Base-by-base conservation (phyloP, 768 basidiomycete genomes). In the Coprinellus aureogranulatus region DNA sequence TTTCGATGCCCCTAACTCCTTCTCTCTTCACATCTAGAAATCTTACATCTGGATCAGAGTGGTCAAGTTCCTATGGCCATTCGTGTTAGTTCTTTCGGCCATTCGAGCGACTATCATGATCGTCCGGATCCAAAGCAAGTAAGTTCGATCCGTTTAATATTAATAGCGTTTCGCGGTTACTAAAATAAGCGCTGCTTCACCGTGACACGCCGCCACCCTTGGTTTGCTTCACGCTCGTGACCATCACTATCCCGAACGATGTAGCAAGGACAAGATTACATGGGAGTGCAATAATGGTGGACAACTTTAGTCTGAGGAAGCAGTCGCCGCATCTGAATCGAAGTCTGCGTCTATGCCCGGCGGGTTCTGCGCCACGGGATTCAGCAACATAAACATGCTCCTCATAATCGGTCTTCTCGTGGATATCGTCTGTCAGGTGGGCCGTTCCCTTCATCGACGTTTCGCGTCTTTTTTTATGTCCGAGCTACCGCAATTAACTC, bases 231-330 rank as follows among this genome's bases (percentile, higher is more conserved):
- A n/a, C n/a, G n/a, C n/a, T n/a, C n/a, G n/a, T n/a, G n/a, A n/a
- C n/a, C n/a, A n/a, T n/a, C n/a, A n/a, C n/a, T n/a, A 44, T 44
- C 41, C 27, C 16, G 22, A 28, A n/a, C 39, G 20, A 30, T 48
- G 55, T 70, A 88, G 87, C 58, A 80, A 86, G 69, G 78, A 82
- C 72, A 84, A 89, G 62, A 85, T 89, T 61, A 63, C 74, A 34
- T 89, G 88, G 87, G 86, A 88, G 71, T 89, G 88, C 67, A 76
- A 80, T 63, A 83, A 90, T 60, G 88, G 87, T 18, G 86, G 87
- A 3, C 81, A 85, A 63, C 74, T 85, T 18, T 87, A 83, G 83
- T 71, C 77, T 6, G 72, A 69, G 48, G 74, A 80, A 22, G 75
- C 69, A 51, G 74, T 68, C 14, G 71, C 67, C 49, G 73, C 67